A percentile compares a stretch with the other conserved stretches of the same genome.
Conservation (phyloP, 139 green algal species). For the Ettlia oleoabundans region DNA sequence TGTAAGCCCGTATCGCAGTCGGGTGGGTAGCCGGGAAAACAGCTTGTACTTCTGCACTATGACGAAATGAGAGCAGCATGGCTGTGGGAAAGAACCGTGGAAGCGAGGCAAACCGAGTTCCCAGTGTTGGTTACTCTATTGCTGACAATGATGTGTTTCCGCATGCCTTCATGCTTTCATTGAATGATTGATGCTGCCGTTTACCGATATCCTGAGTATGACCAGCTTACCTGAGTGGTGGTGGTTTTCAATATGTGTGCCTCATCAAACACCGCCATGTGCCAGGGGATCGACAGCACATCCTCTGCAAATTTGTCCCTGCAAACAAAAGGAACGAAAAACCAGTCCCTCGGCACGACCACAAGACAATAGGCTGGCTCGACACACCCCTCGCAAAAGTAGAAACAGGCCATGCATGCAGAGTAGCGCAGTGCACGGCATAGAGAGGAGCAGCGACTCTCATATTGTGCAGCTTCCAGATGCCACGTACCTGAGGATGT, state of each 20-base stretch:
- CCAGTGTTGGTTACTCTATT: too few relatives aligned
- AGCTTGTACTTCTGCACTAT: constrained; percentile 34
- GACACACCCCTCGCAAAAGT: too few relatives aligned
- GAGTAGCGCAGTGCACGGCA: neutral
- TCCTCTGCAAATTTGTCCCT: neutral
- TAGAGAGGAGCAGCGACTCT: neutral
- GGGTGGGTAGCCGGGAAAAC: constrained; percentile 40
- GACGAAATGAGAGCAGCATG: neutral
- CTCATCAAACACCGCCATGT: constrained; percentile 65
- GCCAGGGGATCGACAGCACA: constrained; percentile 44
- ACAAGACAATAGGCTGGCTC: neutral
- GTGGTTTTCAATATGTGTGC: constrained; percentile 19
- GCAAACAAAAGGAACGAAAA: neutral
- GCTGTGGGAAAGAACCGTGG: neutral
- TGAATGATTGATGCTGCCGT: too few relatives aligned
- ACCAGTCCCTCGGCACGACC: neutral
- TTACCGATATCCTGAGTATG: too few relatives aligned
- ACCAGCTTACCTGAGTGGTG: neutral
- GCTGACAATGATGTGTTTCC: neutral
- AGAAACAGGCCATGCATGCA: too few relatives aligned
- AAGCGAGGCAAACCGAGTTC: neutral
- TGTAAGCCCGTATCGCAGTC: constrained; percentile 37
- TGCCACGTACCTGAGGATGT: neutral
- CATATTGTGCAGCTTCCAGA: too few relatives aligned
- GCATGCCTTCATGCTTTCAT: too few relatives aligned